Evolutionary conservation across 1,284 basidiomycete species (phyloP).

Genomic region (Leccinum solheimii): DNA sequence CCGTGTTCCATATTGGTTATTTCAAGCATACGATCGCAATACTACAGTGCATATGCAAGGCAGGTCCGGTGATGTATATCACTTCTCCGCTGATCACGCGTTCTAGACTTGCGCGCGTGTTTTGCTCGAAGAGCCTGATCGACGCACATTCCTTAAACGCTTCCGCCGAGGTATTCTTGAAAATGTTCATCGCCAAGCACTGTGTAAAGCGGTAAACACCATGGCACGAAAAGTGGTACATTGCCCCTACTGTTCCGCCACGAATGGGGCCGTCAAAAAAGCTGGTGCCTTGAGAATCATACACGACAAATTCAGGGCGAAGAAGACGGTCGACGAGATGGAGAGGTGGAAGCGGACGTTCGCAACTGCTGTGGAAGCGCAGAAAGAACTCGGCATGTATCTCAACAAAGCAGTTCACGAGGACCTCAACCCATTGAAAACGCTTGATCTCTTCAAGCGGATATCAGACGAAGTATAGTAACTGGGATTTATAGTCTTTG

Average conservation of each 20-base stretch:
- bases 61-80: slow-evolving; percentile 34
- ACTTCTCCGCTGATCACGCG: slow-evolving; percentile 1
- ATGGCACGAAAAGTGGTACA: slow-evolving; percentile 89
- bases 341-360: slow-evolving; percentile 89
- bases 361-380: slow-evolving; percentile 77
- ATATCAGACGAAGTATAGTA: slow-evolving; percentile 84
- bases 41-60: slow-evolving; percentile 96
- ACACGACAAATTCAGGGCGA: slow-evolving; percentile 96
- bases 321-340: slow-evolving; percentile 90
- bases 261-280: slow-evolving; percentile 97
- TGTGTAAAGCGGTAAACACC: slow-evolving; percentile 89
- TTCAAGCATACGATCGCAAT: slow-evolving; percentile 95
- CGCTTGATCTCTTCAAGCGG: slow-evolving; percentile 89
- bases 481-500: neutral
- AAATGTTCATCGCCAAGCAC: slow-evolving; percentile 86
- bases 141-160: slow-evolving; percentile 80
- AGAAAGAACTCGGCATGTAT: slow-evolving; percentile 85
- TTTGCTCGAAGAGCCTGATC: slow-evolving; percentile 87
- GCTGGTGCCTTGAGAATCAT: slow-evolving; percentile 93
- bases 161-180: slow-evolving; percentile 92
- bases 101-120: slow-evolving; percentile 90
- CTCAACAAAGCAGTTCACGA: slow-evolving; percentile 89
- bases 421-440: slow-evolving; percentile 94
- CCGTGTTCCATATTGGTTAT: slow-evolving; percentile 98
- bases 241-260: slow-evolving; percentile 91